Evolutionary conservation across 2,329 filamentous ascomycete species (phyloP).

Genomic region (Aureobasidium sp.): DNA sequence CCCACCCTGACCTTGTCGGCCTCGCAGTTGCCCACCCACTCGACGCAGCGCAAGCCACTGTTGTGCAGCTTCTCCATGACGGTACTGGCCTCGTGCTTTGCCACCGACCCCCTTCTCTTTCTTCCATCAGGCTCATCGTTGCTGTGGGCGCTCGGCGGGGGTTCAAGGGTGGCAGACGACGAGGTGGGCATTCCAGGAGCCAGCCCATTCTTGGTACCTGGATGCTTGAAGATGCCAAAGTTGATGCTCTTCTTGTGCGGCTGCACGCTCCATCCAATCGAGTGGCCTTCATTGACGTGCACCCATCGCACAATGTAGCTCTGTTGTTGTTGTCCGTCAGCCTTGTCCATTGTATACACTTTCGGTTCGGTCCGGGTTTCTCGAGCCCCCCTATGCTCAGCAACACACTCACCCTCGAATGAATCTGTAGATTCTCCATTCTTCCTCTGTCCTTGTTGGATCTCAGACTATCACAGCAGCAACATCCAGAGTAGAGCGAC

Average conservation of each 20-base stretch:
- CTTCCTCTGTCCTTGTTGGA: background rate
- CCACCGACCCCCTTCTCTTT: constrained; percentile 27
- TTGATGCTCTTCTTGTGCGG: constrained; percentile 98
- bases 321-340: constrained; percentile 39
- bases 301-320: constrained; percentile 98
- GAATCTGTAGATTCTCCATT: constrained; percentile 15
- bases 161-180: constrained; percentile 33
- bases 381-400: background rate
- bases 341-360: background rate
- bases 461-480: background rate
- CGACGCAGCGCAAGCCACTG: constrained; percentile 54
- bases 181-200: constrained; percentile 30
- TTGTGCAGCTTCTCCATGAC: constrained; percentile 57
- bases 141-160: constrained; percentile 36
- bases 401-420: constrained; percentile 12
- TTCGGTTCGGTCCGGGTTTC: constrained; percentile 3
- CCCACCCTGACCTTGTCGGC: constrained; percentile 92
- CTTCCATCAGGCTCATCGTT: constrained; percentile 37
- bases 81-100: constrained; percentile 47
- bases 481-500: background rate
- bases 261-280: constrained; percentile 95
- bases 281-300: constrained; percentile 79
- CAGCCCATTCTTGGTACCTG: constrained; percentile 58
- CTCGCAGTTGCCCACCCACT: constrained; percentile 91
- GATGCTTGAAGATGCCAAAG: constrained; percentile 96